Conservation (phyloP, 2,329 filamentous ascomycete genomes). For the Fusarium avenaceum region DNA sequence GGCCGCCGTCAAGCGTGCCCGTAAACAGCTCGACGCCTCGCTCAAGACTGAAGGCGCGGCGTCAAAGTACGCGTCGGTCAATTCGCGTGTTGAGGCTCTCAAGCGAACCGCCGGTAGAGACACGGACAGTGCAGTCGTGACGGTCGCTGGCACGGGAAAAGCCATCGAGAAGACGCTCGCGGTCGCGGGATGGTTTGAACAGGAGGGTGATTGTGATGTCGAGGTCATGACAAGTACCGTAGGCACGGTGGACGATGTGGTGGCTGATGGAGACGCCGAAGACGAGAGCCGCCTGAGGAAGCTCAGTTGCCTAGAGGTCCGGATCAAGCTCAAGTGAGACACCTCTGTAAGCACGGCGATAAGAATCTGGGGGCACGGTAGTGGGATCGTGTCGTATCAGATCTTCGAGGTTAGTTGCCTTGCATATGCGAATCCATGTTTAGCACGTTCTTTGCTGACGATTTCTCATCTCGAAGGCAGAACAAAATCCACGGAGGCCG, state of each 20-base stretch:
- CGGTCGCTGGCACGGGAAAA: slow-evolving; percentile 74
- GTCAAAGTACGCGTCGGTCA: slow-evolving; percentile 62
- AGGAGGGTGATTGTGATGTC: slow-evolving; percentile 70
- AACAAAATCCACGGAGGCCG: slow-evolving; percentile 20
- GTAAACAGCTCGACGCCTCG: slow-evolving; percentile 71
- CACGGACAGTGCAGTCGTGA: slow-evolving; percentile 59
- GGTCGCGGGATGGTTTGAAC: slow-evolving; percentile 74
- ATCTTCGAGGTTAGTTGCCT: slow-evolving; percentile 26
- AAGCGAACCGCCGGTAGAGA: slow-evolving; percentile 51
- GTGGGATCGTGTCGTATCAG: slow-evolving; percentile 13
- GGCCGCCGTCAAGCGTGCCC: slow-evolving; percentile 74
- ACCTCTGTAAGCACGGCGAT: slow-evolving; percentile 8
- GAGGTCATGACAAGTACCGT: slow-evolving; percentile 73
- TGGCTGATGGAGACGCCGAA: slow-evolving; percentile 57
- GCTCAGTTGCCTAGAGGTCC: slow-evolving; percentile 66
- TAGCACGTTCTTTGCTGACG: slow-evolving; percentile 25
- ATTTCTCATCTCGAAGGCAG: neutral
- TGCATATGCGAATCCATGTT: slow-evolving; percentile 19
- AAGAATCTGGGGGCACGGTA: slow-evolving; percentile 15
- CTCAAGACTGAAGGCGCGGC: slow-evolving; percentile 60
- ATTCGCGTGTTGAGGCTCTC: slow-evolving; percentile 61
- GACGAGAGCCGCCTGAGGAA: slow-evolving; percentile 61
- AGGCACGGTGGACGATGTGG: slow-evolving; percentile 76
- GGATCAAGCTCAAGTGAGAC: slow-evolving; percentile 61
- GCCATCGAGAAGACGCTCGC: slow-evolving; percentile 74